Evolutionary conservation across 352 stramenopile genomes (phyloP), one percentile per base, ranked within the genome.

Genomic region (Pythium chondricola): DNA sequence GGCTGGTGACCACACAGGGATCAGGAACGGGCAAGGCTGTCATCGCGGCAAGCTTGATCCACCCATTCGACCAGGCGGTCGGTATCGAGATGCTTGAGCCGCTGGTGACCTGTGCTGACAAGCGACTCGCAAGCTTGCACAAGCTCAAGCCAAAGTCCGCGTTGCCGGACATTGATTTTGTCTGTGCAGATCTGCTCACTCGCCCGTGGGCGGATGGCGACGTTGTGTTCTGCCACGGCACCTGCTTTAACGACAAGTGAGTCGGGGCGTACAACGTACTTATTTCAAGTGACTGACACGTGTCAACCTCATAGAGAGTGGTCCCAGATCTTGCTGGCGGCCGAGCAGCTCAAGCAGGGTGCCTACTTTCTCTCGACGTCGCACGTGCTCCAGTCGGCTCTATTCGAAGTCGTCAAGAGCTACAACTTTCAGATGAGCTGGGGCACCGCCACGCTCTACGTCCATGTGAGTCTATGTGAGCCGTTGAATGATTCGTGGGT

Each of bases 391-490:
- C 61, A 74, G 17, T 86, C 83, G 1, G 78, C 75, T 25, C 48
- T 94, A 21, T 94, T 92, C 42, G 83, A 94, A 59, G 80, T 94
- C 43, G 62, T 91, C 29, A 83, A 85, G 59, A 85, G 65, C 44
- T 37, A 71, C 30, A 77, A 74, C 25, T 86, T 88, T 49, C 60
- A 63, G 25, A 92, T 92, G 83, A 92, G 83, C 63, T 94, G 80
- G 83, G 83, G 83, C 38, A 76, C 63, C 0, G 77, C 74, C 43
- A 92, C 78, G 43, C 64, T 91, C 22, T 94, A 88, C 59, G 61
- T 94, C n/a, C 83, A 94, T 25, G 83, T 93, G 72, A 35, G 78
- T 80, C 0, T 17, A 17, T 48, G 4, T 42, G 30, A n/a, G 27
- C 6, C 22, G 24, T 21, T 42, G 35, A 7, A 26, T 51, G 29